Evolutionary conservation across 2,329 filamentous ascomycete genomes (phyloP), one percentile per base, ranked within the genome.

Genomic region (Exophiala alcalophila): DNA sequence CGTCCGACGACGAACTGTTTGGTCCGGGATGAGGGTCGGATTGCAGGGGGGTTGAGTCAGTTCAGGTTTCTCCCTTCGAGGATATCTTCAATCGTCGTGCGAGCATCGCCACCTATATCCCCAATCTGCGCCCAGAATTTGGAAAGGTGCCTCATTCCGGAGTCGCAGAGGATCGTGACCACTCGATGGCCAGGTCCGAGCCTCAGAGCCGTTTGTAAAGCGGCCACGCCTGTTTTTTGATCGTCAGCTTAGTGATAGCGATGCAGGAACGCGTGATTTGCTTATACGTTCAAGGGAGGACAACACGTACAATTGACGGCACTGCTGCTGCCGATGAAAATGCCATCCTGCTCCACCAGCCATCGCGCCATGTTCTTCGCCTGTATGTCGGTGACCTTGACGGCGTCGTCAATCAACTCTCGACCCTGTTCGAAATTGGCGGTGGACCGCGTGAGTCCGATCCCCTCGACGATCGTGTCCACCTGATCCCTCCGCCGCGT

Each of bases 381-480:
- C 70, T 98, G 90, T 35, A 81, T 78, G 64, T 98, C 94, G 2
- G 80, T 86, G 10, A 98, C 88, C 46, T 83, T 79, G 25, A 97
- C 81, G 2, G 92, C 91, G 66, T 96, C 89, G 62, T 96, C 88
- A 39, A 98, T 79, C 41, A 96, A 67, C 59, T 91, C 83, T 53
- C 87, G 75, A 0, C 91, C 92, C 19, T 82, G 83, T 61, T 95
- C 86, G 53, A 98, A 92, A 64, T 97, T 98, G 39, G 81, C 78
- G 1, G 92, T 98, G n/a, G 95, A 75, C 2, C 92, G 82, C 62
- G 95, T 98, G 64, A 97, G 86, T 1, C 92, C 92, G 52, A 98
- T 87, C 1, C 92, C 92, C 67, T 98, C 94, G 19, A 98, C 88
- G 52, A 98, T 87, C 4, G 84, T 90, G 69, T 98, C 94, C 38